A percentile compares a stretch with the other conserved stretches of the same genome.
These are phyloP conservation scores for Lipomyces mesembrius DNA, from an alignment of 805 yeast species.

Conservation along the genomic window DNA sequence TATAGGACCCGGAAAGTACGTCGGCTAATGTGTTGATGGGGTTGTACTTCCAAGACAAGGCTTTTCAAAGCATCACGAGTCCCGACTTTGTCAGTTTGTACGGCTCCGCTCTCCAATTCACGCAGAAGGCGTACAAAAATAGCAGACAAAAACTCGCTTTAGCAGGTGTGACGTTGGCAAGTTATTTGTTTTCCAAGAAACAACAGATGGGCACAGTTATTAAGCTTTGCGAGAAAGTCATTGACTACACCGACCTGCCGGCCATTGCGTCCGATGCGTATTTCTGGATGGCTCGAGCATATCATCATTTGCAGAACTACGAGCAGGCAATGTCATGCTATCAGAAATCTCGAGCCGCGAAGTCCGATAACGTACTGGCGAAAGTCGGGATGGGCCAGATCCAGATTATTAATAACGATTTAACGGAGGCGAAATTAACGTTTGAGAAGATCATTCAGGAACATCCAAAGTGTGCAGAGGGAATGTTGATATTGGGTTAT, in stretches of 20 bases:
- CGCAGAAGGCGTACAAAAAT: constrained; percentile 49
- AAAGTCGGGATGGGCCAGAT: constrained; percentile 86
- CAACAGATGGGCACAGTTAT: constrained; percentile 59
- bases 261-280: constrained; percentile 62
- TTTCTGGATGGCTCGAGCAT: constrained; percentile 86
- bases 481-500: constrained; percentile 69
- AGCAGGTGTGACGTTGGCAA: constrained; percentile 66
- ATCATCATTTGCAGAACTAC: constrained; percentile 62
- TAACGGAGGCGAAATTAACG: constrained; percentile 83
- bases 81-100: constrained; percentile 67
- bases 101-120: constrained; percentile 57
- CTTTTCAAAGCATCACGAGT: constrained; percentile 57
- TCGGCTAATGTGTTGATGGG: constrained; percentile 70
- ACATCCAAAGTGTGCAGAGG: constrained; percentile 73
- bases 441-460: constrained; percentile 74
- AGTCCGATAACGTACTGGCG: constrained; percentile 66
- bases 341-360: constrained; percentile 68
- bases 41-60: constrained; percentile 67
- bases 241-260: constrained; percentile 49
- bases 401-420: constrained; percentile 70
- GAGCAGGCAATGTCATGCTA: constrained; percentile 73
- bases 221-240: constrained; percentile 58
- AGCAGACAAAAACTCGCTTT: constrained; percentile 55
- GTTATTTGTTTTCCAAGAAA: constrained; percentile 72
- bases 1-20: constrained; percentile 55